Evolutionary conservation across 2,329 filamentous ascomycete species (phyloP).

Genomic region (Aspergillus amoenus): DNA sequence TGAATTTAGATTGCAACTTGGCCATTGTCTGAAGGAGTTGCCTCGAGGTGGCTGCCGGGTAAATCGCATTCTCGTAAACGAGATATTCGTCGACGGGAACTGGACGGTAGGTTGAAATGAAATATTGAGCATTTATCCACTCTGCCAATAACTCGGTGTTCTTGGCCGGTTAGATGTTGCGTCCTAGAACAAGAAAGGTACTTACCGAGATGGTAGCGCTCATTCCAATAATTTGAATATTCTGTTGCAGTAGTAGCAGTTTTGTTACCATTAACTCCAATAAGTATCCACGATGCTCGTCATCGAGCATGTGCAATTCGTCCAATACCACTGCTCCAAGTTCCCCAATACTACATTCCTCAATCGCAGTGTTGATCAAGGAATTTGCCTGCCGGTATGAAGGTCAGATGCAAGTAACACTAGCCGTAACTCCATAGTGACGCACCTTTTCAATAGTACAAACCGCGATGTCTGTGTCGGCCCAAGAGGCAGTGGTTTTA

Average conservation of each 20-base stretch:
- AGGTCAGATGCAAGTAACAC: constrained; percentile 2
- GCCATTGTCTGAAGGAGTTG: constrained; percentile 59
- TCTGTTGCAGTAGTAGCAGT: constrained; percentile 65
- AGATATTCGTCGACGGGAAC: constrained; percentile 75
- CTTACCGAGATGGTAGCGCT: constrained; percentile 72
- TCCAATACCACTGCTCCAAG: constrained; percentile 70
- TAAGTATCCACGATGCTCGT: constrained; percentile 72
- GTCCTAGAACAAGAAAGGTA: not conserved
- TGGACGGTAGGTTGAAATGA: constrained; percentile 70
- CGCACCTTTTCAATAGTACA: constrained; percentile 75
- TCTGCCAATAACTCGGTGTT: constrained; percentile 68
- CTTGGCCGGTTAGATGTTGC: constrained; percentile 41
- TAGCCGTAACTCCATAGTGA: constrained; percentile 19
- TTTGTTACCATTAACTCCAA: constrained; percentile 74
- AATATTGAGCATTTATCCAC: constrained; percentile 71
- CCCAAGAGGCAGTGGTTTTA: constrained; percentile 65
- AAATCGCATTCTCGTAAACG: constrained; percentile 69
- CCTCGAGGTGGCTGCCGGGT: constrained; percentile 60
- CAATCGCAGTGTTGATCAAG: constrained; percentile 70
- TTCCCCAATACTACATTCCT: constrained; percentile 65
- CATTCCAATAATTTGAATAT: constrained; percentile 74
- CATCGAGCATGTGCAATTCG: constrained; percentile 80
- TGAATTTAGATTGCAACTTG: constrained; percentile 40
- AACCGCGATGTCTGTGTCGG: constrained; percentile 73
- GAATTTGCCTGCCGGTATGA: constrained; percentile 63